Conservation (phyloP, 768 basidiomycete species). For the Psilocybe cubensis region DNA sequence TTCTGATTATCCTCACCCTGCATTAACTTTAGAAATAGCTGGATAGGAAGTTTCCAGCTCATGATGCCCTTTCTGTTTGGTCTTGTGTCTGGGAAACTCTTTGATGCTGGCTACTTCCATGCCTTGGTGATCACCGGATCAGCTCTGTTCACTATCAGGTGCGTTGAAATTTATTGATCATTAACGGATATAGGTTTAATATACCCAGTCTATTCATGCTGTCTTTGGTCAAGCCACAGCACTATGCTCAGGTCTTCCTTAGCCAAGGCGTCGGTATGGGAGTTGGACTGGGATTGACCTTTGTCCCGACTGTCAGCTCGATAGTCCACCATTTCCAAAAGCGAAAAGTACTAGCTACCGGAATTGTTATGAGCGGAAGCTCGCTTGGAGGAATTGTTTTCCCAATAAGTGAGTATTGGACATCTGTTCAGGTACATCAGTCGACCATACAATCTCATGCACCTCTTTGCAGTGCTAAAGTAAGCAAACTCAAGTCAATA, state of each 20-base stretch:
- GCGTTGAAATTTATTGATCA: not conserved
- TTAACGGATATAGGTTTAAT: not conserved
- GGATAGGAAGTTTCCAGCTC: slow-evolving; percentile 52
- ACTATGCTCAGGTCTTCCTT: slow-evolving; percentile 40
- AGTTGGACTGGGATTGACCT: slow-evolving; percentile 44
- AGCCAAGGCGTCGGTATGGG: slow-evolving; percentile 59
- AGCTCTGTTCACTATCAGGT: slow-evolving; percentile 24
- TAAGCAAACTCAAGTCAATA: not conserved
- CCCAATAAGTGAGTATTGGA: slow-evolving; percentile 36
- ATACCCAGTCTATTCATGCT: slow-evolving; percentile 19
- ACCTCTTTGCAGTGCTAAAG: not conserved
- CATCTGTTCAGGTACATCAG: too few relatives aligned
- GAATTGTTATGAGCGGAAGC: slow-evolving; percentile 45
- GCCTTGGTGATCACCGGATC: slow-evolving; percentile 20
- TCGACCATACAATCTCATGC: too few relatives aligned
- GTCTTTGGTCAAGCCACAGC: slow-evolving; percentile 8
- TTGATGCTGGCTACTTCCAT: slow-evolving; percentile 50
- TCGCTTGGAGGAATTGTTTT: slow-evolving; percentile 32
- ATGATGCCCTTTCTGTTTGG: slow-evolving; percentile 43
- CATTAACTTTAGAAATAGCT: slow-evolving; percentile 28
- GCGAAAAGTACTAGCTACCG: slow-evolving; percentile 36
- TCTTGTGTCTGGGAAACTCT: slow-evolving; percentile 41
- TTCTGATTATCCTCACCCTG: not conserved
- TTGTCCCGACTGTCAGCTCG: slow-evolving; percentile 46
- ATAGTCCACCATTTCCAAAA: slow-evolving; percentile 44